phyloP scores from a whole-genome alignment of 345 rosid genomes.

The Garcia nutans region DNA sequence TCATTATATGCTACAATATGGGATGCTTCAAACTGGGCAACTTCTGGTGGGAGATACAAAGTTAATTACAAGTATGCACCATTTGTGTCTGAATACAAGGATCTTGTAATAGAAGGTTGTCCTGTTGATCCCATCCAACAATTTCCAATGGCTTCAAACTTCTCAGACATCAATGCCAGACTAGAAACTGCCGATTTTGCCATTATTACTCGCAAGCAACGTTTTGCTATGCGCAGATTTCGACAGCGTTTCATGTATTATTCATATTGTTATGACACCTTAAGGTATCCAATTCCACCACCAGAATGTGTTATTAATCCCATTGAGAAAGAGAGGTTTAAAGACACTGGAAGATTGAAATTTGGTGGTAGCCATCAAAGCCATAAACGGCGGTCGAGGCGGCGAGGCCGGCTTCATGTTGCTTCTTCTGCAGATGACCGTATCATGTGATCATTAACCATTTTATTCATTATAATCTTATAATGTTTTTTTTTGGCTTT shows the following conservation, averaged over 20 bases:
- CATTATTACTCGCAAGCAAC: conserved; percentile 35
- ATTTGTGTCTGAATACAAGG: conserved; percentile 65
- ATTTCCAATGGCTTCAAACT: conserved; percentile 26
- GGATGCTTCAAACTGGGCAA: conserved; percentile 97
- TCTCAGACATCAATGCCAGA: conserved; percentile 30
- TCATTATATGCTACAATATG: conserved; percentile 86
- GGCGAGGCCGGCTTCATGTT: conserved; percentile 20
- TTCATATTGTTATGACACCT: conserved; percentile 72
- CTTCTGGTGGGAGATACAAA: conserved; percentile 72
- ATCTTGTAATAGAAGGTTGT: conserved; percentile 69
- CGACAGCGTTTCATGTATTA: conserved; percentile 81
- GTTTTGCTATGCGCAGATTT: conserved; percentile 59
- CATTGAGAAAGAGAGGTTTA: conserved; percentile 52
- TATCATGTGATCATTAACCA: conserved; percentile 4
- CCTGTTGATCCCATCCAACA: conserved; percentile 58
- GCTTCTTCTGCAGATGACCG: conserved; percentile 1
- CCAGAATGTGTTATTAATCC: conserved; percentile 71
- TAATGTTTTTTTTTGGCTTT: too few relatives aligned
- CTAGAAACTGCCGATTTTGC: conserved; percentile 47
- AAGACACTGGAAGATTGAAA: conserved; percentile 64
- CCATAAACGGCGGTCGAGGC: conserved; percentile 28
- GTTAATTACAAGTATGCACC: conserved; percentile 77
- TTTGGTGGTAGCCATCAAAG: conserved; percentile 64
- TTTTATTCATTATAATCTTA: too few relatives aligned
- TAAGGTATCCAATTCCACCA: conserved; percentile 51